Base-by-base conservation (phyloP, 2,329 filamentous ascomycete genomes). In the Ophiostoma sp. region DNA sequence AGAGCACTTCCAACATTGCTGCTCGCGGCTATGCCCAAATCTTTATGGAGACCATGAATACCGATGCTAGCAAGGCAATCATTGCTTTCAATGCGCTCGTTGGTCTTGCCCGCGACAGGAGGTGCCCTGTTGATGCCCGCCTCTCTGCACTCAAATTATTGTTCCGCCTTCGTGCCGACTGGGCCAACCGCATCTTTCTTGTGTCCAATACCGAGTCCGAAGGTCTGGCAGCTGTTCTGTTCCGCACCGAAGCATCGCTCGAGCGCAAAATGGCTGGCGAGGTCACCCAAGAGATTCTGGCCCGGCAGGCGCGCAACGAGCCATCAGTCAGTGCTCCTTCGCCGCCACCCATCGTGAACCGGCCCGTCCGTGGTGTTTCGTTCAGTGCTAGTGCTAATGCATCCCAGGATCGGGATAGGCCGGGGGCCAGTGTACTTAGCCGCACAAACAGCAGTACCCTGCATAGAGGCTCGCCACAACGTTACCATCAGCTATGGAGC, bases 131-230 rank as follows among this genome's bases (percentile, higher is more conserved):
- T 7, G 89, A 92, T 78, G 89, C 90, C 68, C 89, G 91, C 7
- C 81, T 95, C 35, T 89, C 88, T 15, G 89, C 90, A 2, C 87
- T 94, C 83, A 93, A 92, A 75, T 80, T 94, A 62, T 81, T 97
- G 1, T 94, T 96, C 77, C 88, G 94, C 62, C 81, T 97, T 39
- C 87, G 94, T 71, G 92, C 93, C 31, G 93, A 97, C 78, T 92
- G 90, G 77, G 87, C 90, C 11, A 87, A 94, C 74, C 86, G 89
- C 64, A 85, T 97, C 4, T 92, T 90, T 71, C 82, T 97, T 69
- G 88, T 88, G 8, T 80, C 86, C 44, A 85, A 87, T 39, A 87
- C 90, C 1, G 92, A 96, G 77, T 90, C 88, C 36, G 87, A 90
- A 73, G 87, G 87, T 69, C 82, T 97, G 33, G 92, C 93, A 36